phyloP scores from a whole-genome alignment of 2,329 filamentous ascomycete species.

The Penicillium verrucosum region DNA sequence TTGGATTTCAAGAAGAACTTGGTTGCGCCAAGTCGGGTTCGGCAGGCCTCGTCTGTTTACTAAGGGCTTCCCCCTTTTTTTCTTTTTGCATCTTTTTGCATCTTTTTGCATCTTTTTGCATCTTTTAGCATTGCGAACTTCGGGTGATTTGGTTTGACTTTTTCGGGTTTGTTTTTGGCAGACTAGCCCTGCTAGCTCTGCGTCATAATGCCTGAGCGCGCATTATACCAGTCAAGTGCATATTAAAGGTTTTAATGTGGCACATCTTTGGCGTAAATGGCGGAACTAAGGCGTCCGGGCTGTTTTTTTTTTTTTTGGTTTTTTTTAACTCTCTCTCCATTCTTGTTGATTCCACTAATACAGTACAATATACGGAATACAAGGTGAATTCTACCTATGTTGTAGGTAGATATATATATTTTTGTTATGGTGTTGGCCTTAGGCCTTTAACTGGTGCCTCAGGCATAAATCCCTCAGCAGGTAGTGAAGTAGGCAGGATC shows the following conservation, averaged over 20 bases:
- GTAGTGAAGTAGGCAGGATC: too few relatives aligned
- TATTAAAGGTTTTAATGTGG: background rate
- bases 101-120: background rate
- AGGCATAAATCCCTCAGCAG: too few relatives aligned
- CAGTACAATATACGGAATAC: too few relatives aligned
- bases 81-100: background rate
- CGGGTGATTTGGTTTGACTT: background rate
- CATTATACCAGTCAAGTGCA: background rate
- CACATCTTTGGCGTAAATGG: constrained; percentile 1
- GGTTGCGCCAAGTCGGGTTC: background rate
- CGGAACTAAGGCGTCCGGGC: background rate
- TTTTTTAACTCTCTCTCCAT: background rate
- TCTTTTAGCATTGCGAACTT: background rate
- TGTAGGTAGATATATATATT: background rate
- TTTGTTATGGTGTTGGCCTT: background rate
- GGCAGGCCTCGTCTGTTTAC: background rate
- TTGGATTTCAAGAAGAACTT: constrained; percentile 3
- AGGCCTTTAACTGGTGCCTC: too few relatives aligned
- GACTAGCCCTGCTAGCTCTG: background rate
- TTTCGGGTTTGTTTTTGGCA: background rate
- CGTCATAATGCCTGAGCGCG: background rate
- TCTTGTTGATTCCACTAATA: background rate
- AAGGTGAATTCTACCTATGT: too few relatives aligned
- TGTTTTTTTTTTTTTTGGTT: background rate
- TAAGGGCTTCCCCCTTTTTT: background rate